Conservation (phyloP, 208 protist species). For the Trypanosoma cruzi region DNA sequence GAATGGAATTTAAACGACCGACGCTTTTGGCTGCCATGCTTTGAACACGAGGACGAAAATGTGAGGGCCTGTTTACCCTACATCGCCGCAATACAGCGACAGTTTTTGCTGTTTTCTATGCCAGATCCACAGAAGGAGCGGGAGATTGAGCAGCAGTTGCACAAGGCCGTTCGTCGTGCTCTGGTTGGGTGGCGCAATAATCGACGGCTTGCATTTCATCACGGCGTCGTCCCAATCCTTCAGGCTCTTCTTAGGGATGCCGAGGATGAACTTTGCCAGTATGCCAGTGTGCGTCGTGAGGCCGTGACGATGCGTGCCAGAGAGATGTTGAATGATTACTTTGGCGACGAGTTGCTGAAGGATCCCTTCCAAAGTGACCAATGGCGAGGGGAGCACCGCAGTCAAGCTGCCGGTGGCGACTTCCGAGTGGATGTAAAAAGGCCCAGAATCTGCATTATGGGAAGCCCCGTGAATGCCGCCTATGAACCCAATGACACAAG, state of each 20-base stretch:
- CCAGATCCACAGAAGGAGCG: conserved; percentile 39
- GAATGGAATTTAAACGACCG: conserved; percentile 64
- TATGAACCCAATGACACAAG: conserved; percentile 41
- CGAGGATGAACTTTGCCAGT: conserved; percentile 62
- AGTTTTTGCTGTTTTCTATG: conserved; percentile 47
- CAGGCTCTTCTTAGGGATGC: conserved; percentile 51
- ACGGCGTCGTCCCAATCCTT: conserved; percentile 57
- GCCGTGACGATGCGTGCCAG: conserved; percentile 40
- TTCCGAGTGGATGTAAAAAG: not conserved
- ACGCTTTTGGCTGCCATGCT: conserved; percentile 75
- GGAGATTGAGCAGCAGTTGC: conserved; percentile 71
- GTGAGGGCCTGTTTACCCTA: conserved; percentile 37
- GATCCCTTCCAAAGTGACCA: not conserved
- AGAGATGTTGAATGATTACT: conserved; percentile 59
- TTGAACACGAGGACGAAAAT: conserved; percentile 41
- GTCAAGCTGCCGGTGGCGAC: conserved; percentile 1
- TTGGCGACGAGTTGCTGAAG: conserved; percentile 40
- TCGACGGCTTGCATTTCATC: conserved; percentile 52
- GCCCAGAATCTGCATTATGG: conserved; percentile 38
- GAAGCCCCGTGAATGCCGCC: conserved; percentile 63
- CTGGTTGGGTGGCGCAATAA: conserved; percentile 76
- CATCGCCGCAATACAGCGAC: conserved; percentile 67
- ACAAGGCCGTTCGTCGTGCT: conserved; percentile 37
- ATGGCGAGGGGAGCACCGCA: not conserved
- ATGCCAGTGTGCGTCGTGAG: conserved; percentile 40